Base-by-base conservation (phyloP, 352 stramenopile genomes). In the Phytophthora tubulina region DNA sequence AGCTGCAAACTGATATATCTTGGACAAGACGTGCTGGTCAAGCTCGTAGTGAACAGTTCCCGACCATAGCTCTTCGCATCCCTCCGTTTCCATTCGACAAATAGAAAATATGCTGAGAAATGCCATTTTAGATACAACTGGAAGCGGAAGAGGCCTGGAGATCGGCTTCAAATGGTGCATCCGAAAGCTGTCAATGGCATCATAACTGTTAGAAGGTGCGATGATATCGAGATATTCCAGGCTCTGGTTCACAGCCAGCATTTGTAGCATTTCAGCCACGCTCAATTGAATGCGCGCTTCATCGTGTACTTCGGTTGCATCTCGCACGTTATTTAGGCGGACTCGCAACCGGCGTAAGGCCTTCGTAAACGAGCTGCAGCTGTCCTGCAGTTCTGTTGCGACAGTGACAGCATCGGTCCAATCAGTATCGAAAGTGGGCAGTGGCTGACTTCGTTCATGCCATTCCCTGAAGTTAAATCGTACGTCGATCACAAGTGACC, bases 221-320 rank as follows among this genome's bases (percentile, higher is more conserved):
- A 61, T 11, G 10, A 70, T 11, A 5, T 70, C 63, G 4, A 70
- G 41, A 17, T 65, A 70, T 17, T 70, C 63, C 6, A 70, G 51
- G 9, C 6, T 59, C 30, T 48, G 14, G 33, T 62, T 63, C 27
- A 42, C 54, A 10, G 46, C 6, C 6, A 73, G 14, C 50, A 73
- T 51, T 9, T 46, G n/a, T 35, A 68, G 17, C 50, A 73, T 15
- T 27, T n/a, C 31, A 17, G 0, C 10, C 10, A 57, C 30, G 14
- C 13, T 38, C 2, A 13, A 3, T 27, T 58, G 54, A 14, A 53
- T 35, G 3, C 30, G 8, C 13, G 6, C 15, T 32, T 49, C 9
- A 15, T 48, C 50, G 7, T 17, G 35, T 15, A 32, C 21, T 31
- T 32, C 41, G 14, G 42, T 41, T 7, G 15, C 11, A 70, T 54